These are phyloP conservation scores for Erodium trifolium DNA, from an alignment of 441 rosid species.

Conservation along the genomic window DNA sequence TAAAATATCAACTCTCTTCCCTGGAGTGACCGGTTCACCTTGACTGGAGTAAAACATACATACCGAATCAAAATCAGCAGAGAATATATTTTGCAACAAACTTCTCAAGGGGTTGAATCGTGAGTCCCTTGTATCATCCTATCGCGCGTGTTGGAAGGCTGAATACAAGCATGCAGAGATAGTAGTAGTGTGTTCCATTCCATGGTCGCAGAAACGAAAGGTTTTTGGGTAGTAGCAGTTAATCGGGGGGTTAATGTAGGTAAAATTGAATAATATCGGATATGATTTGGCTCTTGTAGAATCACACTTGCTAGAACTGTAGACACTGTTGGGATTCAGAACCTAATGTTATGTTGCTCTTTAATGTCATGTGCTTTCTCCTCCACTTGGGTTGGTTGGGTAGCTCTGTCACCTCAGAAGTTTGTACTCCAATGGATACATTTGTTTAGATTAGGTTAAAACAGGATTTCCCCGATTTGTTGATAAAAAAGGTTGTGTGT, in stretches of 20 bases:
- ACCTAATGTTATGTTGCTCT: neutral
- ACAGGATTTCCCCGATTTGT: too few relatives aligned
- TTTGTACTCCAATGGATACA: too few relatives aligned
- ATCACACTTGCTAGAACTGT: neutral
- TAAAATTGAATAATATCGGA: neutral
- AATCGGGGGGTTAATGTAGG: neutral
- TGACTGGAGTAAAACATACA: constrained; percentile 10
- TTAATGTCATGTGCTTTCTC: neutral
- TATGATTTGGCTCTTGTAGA: neutral
- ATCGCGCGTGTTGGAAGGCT: neutral
- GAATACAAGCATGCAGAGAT: neutral
- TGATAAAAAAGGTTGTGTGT: too few relatives aligned
- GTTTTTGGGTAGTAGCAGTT: neutral
- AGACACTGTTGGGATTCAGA: neutral
- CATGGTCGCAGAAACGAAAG: neutral
- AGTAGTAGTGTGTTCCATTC: neutral
- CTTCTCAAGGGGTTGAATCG: neutral
- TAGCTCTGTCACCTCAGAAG: too few relatives aligned
- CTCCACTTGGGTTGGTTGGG: neutral
- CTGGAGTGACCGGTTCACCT: constrained; percentile 54
- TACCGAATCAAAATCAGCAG: neutral
- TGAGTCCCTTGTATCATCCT: too few relatives aligned
- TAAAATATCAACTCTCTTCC: constrained; percentile 92
- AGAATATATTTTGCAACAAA: neutral
- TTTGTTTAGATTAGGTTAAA: too few relatives aligned